Evolutionary conservation across 495 filamentous ascomycete species (phyloP).

Genomic region (Neohortaea acidophila): DNA sequence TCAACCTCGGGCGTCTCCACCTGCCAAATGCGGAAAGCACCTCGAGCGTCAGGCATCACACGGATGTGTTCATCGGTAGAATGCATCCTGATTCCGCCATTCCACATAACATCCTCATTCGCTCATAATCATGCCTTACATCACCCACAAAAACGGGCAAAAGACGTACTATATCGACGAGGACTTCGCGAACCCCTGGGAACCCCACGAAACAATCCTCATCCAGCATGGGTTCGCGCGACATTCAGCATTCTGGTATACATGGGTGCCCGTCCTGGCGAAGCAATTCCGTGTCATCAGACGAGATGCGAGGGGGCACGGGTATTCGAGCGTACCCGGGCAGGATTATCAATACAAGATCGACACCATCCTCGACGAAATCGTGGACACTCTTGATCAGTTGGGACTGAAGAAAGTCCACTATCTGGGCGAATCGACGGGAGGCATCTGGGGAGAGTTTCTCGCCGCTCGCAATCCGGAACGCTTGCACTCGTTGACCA

Average conservation of each 20-base stretch:
- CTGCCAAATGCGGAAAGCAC: too few species aligned
- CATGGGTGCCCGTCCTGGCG: conserved; percentile 18
- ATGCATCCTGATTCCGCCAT: too few species aligned
- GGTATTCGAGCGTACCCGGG: conserved; percentile 9
- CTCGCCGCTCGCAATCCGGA: conserved; percentile 18
- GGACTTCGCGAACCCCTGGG: conserved; percentile 16
- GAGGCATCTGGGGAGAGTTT: conserved; percentile 17
- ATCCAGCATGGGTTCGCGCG: conserved; percentile 20
- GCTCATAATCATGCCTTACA: neutral
- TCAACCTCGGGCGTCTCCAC: too few species aligned
- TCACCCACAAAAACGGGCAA: neutral
- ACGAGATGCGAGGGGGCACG: conserved; percentile 18
- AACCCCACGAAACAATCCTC: conserved; percentile 18
- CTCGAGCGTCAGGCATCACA: too few species aligned
- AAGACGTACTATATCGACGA: conserved; percentile 5
- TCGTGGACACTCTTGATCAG: conserved; percentile 20
- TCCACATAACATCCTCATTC: too few species aligned
- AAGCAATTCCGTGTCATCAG: conserved; percentile 16
- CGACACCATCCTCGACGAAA: conserved; percentile 18
- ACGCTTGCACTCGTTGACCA: conserved; percentile 12
- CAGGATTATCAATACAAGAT: conserved; percentile 12
- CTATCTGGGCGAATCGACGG: conserved; percentile 18
- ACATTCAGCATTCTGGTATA: conserved; percentile 18
- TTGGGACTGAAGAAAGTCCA: conserved; percentile 16
- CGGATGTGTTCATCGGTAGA: too few species aligned